Percentiles rank a stretch among this genome's conserved stretches.
phyloP scores from a whole-genome alignment of 176 grass and related monocot genomes.

The Dendrocalamus sinicus region DNA sequence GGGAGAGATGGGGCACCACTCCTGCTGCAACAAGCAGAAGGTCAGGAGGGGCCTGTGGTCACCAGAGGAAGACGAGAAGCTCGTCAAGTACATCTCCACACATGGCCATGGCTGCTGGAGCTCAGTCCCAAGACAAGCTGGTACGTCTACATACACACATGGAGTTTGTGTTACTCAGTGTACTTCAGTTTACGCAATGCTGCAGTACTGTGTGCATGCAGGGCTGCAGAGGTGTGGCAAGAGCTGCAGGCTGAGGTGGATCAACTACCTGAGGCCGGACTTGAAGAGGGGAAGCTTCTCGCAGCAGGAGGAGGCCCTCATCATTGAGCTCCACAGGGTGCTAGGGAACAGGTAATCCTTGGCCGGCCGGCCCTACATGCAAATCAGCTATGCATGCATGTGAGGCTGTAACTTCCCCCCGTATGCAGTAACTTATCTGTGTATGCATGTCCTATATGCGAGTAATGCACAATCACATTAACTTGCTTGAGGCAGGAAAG shows the following conservation, averaged over 20 bases:
- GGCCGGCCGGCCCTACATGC: background rate
- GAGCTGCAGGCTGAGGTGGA: slow-evolving; percentile 99
- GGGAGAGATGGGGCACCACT: slow-evolving; percentile 88
- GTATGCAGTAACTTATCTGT: background rate
- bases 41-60: slow-evolving; percentile 97
- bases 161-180: background rate
- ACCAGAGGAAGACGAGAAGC: slow-evolving; percentile 98
- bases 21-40: slow-evolving; percentile 99
- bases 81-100: slow-evolving; percentile 80
- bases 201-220: slow-evolving; percentile 15
- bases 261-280: slow-evolving; percentile 98
- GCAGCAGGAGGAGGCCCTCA: slow-evolving; percentile 93
- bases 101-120: slow-evolving; percentile 99
- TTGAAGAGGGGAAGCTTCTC: slow-evolving; percentile 99
- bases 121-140: slow-evolving; percentile 85
- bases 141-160: slow-evolving; percentile 12
- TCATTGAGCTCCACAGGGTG: slow-evolving; percentile 92
- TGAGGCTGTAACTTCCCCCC: slow-evolving; percentile 28
- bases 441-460: slow-evolving; percentile 31
- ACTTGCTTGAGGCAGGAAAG: slow-evolving; percentile 29
- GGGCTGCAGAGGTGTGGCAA: slow-evolving; percentile 96
- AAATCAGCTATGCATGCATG: slow-evolving; percentile 20
- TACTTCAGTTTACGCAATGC: background rate
- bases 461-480: slow-evolving; percentile 33
- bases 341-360: slow-evolving; percentile 83